Conservation (phyloP, 2,329 filamentous ascomycete genomes). For the Colletotrichum kahawae region DNA sequence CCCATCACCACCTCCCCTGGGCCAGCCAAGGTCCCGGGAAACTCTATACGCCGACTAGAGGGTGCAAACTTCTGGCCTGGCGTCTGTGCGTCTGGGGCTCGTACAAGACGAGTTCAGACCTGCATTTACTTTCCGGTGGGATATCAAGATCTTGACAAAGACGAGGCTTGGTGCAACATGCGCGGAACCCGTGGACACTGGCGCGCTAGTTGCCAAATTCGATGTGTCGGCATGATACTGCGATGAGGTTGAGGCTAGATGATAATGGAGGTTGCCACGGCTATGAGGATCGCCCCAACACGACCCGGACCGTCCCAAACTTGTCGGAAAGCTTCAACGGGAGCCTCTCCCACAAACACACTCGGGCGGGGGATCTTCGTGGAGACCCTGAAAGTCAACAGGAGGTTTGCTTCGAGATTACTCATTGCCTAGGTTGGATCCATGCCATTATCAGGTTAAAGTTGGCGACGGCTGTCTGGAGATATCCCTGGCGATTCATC, state of each 20-base stretch:
- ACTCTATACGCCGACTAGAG: background rate
- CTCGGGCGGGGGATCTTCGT: background rate
- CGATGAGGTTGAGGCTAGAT: background rate
- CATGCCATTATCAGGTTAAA: background rate
- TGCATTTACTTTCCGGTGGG: background rate
- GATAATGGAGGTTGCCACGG: background rate
- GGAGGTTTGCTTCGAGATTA: background rate
- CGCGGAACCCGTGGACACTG: background rate
- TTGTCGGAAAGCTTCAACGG: background rate
- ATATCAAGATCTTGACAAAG: background rate
- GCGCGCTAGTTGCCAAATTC: background rate
- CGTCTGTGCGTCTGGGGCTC: background rate
- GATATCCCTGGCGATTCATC: background rate
- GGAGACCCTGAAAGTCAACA: background rate
- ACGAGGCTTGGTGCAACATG: background rate
- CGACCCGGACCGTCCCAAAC: background rate
- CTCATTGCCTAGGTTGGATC: background rate
- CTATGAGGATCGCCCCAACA: background rate
- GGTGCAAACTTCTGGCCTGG: background rate
- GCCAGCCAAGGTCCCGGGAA: background rate
- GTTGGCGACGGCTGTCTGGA: background rate
- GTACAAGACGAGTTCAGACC: background rate
- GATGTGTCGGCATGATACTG: background rate
- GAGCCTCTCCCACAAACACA: background rate
- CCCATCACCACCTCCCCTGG: background rate